phyloP scores from a whole-genome alignment of 352 stramenopile genomes.

The Phytophthora uliginosa region DNA sequence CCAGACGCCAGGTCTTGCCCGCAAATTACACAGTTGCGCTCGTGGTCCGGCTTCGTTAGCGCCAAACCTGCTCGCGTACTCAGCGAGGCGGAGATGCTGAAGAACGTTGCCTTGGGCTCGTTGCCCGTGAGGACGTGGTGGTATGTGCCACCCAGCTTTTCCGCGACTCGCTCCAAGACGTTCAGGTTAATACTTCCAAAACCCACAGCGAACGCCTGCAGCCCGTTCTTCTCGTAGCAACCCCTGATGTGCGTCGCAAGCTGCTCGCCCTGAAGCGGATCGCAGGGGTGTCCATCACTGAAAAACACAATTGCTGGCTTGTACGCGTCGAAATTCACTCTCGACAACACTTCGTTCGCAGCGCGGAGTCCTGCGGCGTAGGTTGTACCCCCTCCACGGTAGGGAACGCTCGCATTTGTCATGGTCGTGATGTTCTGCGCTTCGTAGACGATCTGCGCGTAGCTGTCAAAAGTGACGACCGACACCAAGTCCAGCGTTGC shows the following conservation, averaged over 20 bases:
- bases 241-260: slow-evolving; percentile 64
- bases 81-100: slow-evolving; percentile 79
- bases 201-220: slow-evolving; percentile 75
- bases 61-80: slow-evolving; percentile 66
- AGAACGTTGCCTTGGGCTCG: slow-evolving; percentile 82
- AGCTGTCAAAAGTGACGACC: slow-evolving; percentile 73
- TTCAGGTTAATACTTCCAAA: slow-evolving; percentile 78
- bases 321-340: slow-evolving; percentile 65
- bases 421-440: slow-evolving; percentile 60
- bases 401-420: slow-evolving; percentile 35
- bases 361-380: slow-evolving; percentile 61
- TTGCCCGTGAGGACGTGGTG: slow-evolving; percentile 68
- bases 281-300: slow-evolving; percentile 71
- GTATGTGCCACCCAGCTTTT: slow-evolving; percentile 69
- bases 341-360: slow-evolving; percentile 78
- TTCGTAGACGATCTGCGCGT: slow-evolving; percentile 59
- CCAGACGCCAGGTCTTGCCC: slow-evolving; percentile 61
- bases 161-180: slow-evolving; percentile 64
- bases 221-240: slow-evolving; percentile 66
- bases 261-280: slow-evolving; percentile 53
- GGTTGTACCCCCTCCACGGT: slow-evolving; percentile 59
- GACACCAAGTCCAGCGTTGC: slow-evolving; percentile 74
- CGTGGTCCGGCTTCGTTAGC: slow-evolving; percentile 66
- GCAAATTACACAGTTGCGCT: slow-evolving; percentile 72
- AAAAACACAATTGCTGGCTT: slow-evolving; percentile 85